Evolutionary conservation across 306 rosid genomes (phyloP), one percentile per base, ranked within the genome.

Genomic region (Corylus heterophylla): DNA sequence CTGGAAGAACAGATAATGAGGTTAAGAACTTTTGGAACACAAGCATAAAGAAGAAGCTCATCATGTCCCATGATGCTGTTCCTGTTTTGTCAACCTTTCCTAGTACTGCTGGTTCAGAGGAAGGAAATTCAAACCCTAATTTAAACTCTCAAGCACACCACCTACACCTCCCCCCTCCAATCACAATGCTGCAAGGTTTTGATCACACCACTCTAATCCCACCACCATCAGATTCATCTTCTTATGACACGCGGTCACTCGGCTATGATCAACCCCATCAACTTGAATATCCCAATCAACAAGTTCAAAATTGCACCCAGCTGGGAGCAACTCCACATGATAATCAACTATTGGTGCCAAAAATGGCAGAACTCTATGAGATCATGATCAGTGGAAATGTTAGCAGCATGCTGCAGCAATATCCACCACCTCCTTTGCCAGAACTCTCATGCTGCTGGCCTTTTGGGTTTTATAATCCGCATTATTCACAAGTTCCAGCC

Each of bases 1-100:
- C 97, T 10, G 98, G 98, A 89, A 89, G 98, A 92, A 94, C 98
- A 76, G 98, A 94, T 85, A 94, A 94, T 74, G 99, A 95, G 82
- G 98, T 93, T 87, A 95, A 95, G 87, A 95, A 95, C 79, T 95
- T 95, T 79, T 95, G 99, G 99, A 91, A 95, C 85, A 91, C 99
- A 62, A 89, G 88, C 96, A 85, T 91, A 63, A 95, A 95, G 87
- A 95, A 91, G 94, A 93, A 93, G 89, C 91, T 95, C 35, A 82
- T 87, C 52, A 42, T 42, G 45, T 42, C 45, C 59, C 93, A 84
- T 79, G 94, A 86, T 62, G 74, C 59, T 62, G 69, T 80, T 72
- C 85, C 92, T 76, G 76, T 90, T 77, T 82, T 91, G 13, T 75
- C 90, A 54, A 75, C 89, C 20, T 88, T 89, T 81, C 74, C 96